phyloP scores from a whole-genome alignment of 2,329 filamentous ascomycete species.

The Kalaharituber pfeilii region DNA sequence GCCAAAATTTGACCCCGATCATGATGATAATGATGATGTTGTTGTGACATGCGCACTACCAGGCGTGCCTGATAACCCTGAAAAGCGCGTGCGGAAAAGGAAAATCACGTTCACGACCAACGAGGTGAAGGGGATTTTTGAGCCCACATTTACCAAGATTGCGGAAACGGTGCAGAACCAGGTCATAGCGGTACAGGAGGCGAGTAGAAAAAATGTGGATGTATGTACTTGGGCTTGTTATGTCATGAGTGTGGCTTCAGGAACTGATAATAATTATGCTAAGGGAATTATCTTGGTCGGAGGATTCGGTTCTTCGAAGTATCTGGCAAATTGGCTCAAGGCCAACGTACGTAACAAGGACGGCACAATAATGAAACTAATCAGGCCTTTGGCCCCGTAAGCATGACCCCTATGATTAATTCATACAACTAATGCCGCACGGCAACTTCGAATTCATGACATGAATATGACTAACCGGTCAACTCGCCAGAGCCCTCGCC shows the following conservation, averaged over 20 bases:
- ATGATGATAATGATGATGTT: neutral
- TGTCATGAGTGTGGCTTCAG: neutral
- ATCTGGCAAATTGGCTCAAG: slow-evolving; percentile 40
- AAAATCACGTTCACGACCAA: slow-evolving; percentile 45
- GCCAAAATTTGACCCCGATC: neutral
- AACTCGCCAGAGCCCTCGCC: neutral
- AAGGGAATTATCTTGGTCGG: slow-evolving; percentile 66
- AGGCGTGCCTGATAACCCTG: slow-evolving; percentile 38
- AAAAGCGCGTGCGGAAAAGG: slow-evolving; percentile 54
- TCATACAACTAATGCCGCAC: neutral
- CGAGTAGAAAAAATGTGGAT: slow-evolving; percentile 23
- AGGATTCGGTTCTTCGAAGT: slow-evolving; percentile 64
- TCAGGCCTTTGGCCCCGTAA: neutral
- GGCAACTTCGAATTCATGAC: neutral
- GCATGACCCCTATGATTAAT: neutral
- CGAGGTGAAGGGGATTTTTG: slow-evolving; percentile 41
- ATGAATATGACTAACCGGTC: neutral
- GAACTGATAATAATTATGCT: slow-evolving; percentile 8
- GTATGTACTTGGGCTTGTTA: neutral
- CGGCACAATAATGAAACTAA: neutral
- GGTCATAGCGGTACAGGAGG: slow-evolving; percentile 42
- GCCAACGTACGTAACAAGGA: neutral
- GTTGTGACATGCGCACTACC: neutral
- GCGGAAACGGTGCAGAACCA: slow-evolving; percentile 47
- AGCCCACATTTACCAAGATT: slow-evolving; percentile 43